Evolutionary conservation across 805 yeast species (phyloP).

Genomic region (Wickerhamomyces strasburgensis): DNA sequence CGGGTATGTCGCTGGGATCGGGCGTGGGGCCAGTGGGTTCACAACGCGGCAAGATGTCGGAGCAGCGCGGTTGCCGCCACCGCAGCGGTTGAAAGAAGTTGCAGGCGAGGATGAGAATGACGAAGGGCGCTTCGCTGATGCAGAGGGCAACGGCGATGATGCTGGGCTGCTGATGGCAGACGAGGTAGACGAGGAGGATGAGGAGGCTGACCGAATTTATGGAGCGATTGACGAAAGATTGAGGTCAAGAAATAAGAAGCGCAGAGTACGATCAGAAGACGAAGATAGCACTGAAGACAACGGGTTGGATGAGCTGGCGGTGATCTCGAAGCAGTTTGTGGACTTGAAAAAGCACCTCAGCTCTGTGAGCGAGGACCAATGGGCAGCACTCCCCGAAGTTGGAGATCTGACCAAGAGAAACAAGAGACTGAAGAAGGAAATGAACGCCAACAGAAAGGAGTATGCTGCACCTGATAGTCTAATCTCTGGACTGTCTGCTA

Average conservation of each 20-base stretch:
- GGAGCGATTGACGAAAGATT: constrained; percentile 58
- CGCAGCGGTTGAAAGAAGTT: constrained; percentile 20
- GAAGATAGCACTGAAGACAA: constrained; percentile 26
- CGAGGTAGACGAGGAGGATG: constrained; percentile 49
- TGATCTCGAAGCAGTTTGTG: constrained; percentile 51
- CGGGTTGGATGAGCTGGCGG: constrained; percentile 8
- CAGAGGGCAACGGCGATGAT: no score
- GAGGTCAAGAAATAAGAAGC: constrained; percentile 26
- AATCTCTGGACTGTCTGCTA: constrained; percentile 32
- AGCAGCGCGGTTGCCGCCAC: constrained; percentile 32
- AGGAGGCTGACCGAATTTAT: constrained; percentile 73
- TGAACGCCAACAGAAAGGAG: constrained; percentile 58
- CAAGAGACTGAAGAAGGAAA: constrained; percentile 61
- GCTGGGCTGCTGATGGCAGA: constrained; percentile 26
- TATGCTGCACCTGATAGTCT: constrained; percentile 82
- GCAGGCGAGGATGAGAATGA: constrained; percentile 24
- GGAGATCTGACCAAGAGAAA: constrained; percentile 80
- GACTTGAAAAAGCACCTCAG: constrained; percentile 64
- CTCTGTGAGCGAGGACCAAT: constrained; percentile 58
- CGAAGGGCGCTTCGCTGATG: constrained; percentile 16
- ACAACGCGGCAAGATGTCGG: constrained; percentile 79
- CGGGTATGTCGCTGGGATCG: constrained; percentile 88
- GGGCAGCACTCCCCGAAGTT: constrained; percentile 83
- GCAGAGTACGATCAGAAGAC: constrained; percentile 20
- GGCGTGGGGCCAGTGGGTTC: constrained; percentile 94